These are phyloP conservation scores for Citrullus colocynthis DNA, from an alignment of 306 rosid genomes.

Conservation along the genomic window DNA sequence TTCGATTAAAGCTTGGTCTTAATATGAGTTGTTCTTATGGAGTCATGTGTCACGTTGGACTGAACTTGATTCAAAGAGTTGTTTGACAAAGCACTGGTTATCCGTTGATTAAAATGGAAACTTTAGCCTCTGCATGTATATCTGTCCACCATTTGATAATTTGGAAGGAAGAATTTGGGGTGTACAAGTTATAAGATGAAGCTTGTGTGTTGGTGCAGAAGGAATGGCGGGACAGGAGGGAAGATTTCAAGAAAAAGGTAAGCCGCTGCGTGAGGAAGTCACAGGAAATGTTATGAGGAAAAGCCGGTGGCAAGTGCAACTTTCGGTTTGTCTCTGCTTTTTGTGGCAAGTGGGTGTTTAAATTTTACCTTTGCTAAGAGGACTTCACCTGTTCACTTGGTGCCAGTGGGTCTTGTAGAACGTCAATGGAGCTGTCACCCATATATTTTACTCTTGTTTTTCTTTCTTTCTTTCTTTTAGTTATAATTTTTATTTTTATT, in stretches of 20 bases:
- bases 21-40: not conserved
- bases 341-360: conserved; percentile 4
- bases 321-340: not conserved
- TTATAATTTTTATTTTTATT: not conserved
- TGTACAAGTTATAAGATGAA: not conserved
- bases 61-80: not conserved
- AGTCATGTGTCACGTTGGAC: not conserved
- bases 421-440: conserved; percentile 11
- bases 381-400: conserved; percentile 1
- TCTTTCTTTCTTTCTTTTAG: not conserved
- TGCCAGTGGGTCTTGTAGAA: not conserved
- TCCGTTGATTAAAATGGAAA: no score
- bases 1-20: no score
- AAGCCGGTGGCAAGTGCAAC: not conserved
- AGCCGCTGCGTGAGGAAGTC: conserved; percentile 92
- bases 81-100: not conserved
- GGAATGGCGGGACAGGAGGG: conserved; percentile 92
- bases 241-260: conserved; percentile 91
- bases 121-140: no score
- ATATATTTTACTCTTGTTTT: not conserved
- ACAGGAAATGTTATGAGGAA: conserved; percentile 49
- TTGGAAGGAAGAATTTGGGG: no score
- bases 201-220: conserved; percentile 36
- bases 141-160: no score
- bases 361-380: not conserved